Base-by-base conservation (phyloP, 495 filamentous ascomycete species). In the Hypoxylon fragiforme region DNA sequence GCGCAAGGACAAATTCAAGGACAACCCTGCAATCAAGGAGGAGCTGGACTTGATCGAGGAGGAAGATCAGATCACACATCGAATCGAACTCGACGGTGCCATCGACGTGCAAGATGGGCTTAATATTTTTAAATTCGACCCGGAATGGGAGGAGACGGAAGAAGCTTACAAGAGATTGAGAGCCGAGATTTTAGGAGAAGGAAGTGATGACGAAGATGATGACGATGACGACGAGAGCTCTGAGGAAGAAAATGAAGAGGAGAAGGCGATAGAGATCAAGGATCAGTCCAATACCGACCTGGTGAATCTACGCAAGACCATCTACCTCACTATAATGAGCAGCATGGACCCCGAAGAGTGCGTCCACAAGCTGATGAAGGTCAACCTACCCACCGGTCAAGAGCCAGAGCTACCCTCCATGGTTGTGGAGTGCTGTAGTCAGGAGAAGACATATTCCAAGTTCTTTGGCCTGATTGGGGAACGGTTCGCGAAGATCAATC, bases 261-360 rank as follows among this genome's bases (percentile, higher is more conserved):
- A 80, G 35, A 83, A 82, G 62, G 80, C 75, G 8, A 76, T 97
- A 63, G 94, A 99, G 70, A 96, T 99, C 77, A 95, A 97, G 71
- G 94, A 99, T 72, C 91, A 95, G 70, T 95, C 84, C 58, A 97
- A 97, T 63, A 89, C 92, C 0, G 90, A 97, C 67, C 81, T 99
- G 11, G 89, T 97, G 59, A 95, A 95, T 63, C 79, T 99, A 18
- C 84, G 94, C 51, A 83, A 90, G 62, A 95, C 90, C 0, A 97
- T 99, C 54, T 99, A 99, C 65, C 77, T 99, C 47, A 97, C 91
- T 7, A 95, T 98, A 69, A 96, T 95, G 89, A 92, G 88, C 32
- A 91, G 86, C 62, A 86, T 90, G 45, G 90, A 92, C 41, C 95
- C 95, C 39, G 92, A 97, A 77, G 95, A 97, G 83, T 88, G 86